Evolutionary conservation across 768 basidiomycete species (phyloP), one percentile per base, ranked within the genome.

Genomic region (Leccinum disarticulatum): DNA sequence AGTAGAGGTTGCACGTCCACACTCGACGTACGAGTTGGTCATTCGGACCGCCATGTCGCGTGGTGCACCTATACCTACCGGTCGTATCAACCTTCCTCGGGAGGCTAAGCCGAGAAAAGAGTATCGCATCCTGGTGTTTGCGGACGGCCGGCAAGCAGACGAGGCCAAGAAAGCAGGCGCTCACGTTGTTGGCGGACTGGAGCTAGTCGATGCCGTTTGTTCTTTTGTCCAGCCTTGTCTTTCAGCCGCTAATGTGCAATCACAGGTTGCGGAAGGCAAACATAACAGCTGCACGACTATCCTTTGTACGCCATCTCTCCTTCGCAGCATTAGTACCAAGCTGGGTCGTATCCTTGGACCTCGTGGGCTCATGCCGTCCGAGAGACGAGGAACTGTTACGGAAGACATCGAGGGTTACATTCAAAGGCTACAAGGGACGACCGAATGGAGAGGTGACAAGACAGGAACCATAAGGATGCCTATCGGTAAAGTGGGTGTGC

Each of bases 371-470:
- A 97, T 99, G 95, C 97, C 97, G 11, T 90, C 91, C 7, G 92
- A 90, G 62, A 87, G 95, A 72, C 83, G 95, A 58, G 97, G 97
- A 5, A 95, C 95, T 1, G 96, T 98, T 19, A 92, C 93, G 2
- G 91, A 94, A 53, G 93, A 98, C 60, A 80, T 98, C 46, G 87
- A 81, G 14, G 86, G 86, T 13, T 95, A 90, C 63, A 86, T 99
- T 58, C 81, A 84, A 65, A 84, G 85, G 52, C 82, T 96, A 36
- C 83, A 86, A 57, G 93, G 91, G 13, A 87, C 88, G 4, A 86
- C 88, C 50, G 95, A 98, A 70, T 99, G 96, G 94, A 92, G 87
- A 74, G 93, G 92, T 9, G 94, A 97, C 76, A 88, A 89, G 70
- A 74, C 80, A 30, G 95, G 96, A 8, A 87, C 87, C 30, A 92